Base-by-base conservation (phyloP, 257 asterid genomes). In the Coffea canephora region DNA sequence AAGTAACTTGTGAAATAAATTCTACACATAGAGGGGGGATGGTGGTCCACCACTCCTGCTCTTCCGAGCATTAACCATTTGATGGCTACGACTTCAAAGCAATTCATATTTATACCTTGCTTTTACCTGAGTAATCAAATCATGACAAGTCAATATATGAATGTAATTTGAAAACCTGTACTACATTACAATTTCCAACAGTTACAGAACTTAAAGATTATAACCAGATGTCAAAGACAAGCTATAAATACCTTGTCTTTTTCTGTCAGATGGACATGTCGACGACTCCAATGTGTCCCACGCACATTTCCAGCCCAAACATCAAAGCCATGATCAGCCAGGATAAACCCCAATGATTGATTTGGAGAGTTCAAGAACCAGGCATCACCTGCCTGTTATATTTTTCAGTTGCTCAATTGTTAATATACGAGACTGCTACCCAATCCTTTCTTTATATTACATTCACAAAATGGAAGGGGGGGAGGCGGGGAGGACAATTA, bases 301-400 rank as follows among this genome's bases (percentile, higher is more conserved):
- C 99, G 98, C 80, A 94, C 99, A 84, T 91, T 96, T 81, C 96
- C 99, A 84, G 90, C 97, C 99, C 98, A 96, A 55, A 96, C 97
- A 90, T 96, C 99, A 86, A 87, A 96, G 55, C 97, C 99, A 23
- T 79, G 90, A 88, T 90, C 86, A 74, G 99, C 97, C 85, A 94
- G 99, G 84, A 96, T 84, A 86, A 94, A 96, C 52, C 99, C 99
- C 85, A 94, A 82, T n/a, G 99, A 92, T 71, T 94, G 89, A 80
- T 84, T 82, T 62, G 88, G 86, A 64, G 97, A 87, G 84, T 96
- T 89, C 95, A 96, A 50, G 90, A 96, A 96, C 98, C 98, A 94
- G 11, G 97, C 97, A 84, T 96, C 99, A 83, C 98, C 99, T 69
- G 94, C 95, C 99, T 96, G 91, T 87, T 83, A 74, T 52, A 21